Percentiles rank a stretch among this genome's conserved stretches.
Evolutionary conservation across 2,329 filamentous ascomycete species (phyloP).

Genomic region (Fusarium acutatum): DNA sequence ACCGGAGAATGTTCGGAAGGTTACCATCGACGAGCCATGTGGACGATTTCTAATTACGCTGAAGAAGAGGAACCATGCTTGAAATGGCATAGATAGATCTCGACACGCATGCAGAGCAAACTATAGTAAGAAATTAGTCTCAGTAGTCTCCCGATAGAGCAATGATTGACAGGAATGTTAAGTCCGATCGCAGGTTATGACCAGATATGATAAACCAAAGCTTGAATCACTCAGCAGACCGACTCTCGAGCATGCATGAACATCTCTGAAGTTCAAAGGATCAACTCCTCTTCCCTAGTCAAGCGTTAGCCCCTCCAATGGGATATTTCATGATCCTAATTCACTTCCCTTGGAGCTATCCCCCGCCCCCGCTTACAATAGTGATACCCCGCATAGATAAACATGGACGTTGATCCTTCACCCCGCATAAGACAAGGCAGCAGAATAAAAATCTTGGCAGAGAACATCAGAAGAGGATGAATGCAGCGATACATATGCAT

Average conservation of each 20-base stretch:
- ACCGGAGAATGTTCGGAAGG: conserved; percentile 18
- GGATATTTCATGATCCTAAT: background rate
- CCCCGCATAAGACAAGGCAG: conserved; percentile 6
- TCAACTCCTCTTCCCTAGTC: background rate
- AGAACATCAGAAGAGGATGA: background rate
- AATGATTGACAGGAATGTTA: background rate
- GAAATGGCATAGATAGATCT: background rate
- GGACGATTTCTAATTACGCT: conserved; percentile 10
- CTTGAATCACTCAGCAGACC: background rate
- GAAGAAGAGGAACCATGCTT: conserved; percentile 2
- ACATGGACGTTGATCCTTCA: background rate
- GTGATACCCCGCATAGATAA: background rate
- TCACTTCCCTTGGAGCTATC: background rate
- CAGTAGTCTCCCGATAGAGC: rapidly evolving
- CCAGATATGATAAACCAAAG: background rate
- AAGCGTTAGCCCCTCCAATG: background rate
- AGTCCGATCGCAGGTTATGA: too few species aligned
- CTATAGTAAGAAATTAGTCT: background rate
- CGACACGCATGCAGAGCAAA: background rate
- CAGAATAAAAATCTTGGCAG: conserved; percentile 2
- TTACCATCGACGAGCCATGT: conserved; percentile 18
- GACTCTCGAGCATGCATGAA: background rate
- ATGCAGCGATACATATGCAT: background rate
- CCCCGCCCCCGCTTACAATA: background rate
- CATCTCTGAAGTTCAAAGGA: background rate